Evolutionary conservation across 306 rosid genomes (phyloP).

Genomic region (Ammopiptanthus mongolicus): DNA sequence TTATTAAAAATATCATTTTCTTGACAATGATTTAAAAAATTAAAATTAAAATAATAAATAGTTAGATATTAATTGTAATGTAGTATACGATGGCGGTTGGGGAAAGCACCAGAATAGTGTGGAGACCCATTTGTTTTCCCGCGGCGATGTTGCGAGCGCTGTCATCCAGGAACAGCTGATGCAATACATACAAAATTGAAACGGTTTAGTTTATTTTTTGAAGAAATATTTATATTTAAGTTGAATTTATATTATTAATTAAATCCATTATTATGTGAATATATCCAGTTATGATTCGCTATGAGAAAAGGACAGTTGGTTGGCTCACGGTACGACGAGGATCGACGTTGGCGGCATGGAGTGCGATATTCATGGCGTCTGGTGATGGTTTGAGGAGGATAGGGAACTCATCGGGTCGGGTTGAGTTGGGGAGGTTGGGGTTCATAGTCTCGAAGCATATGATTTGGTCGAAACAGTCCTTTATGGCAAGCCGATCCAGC

Average conservation of each 20-base stretch:
- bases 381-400: slow-evolving; percentile 72
- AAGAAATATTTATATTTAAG: too few relatives aligned
- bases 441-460: slow-evolving; percentile 85
- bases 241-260: not conserved
- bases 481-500: slow-evolving; percentile 53
- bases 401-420: slow-evolving; percentile 66
- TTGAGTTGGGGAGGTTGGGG: slow-evolving; percentile 57
- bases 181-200: not conserved
- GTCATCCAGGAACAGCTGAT: slow-evolving; percentile 80
- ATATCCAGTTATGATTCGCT: too few relatives aligned
- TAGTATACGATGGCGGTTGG: not conserved
- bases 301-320: not conserved
- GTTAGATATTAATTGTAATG: not conserved
- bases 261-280: not conserved
- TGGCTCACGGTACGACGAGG: slow-evolving; percentile 61
- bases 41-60: too few relatives aligned
- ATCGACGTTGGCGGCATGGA: slow-evolving; percentile 51
- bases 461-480: slow-evolving; percentile 66
- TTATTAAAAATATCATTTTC: too few relatives aligned
- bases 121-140: slow-evolving; percentile 66
- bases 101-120: slow-evolving; percentile 62
- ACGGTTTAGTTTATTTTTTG: not conserved
- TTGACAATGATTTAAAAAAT: too few relatives aligned
- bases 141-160: slow-evolving; percentile 58
- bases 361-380: slow-evolving; percentile 57